These are phyloP conservation scores for Lachnellula arida DNA, from an alignment of 2,329 filamentous ascomycete genomes.

Conservation along the genomic window DNA sequence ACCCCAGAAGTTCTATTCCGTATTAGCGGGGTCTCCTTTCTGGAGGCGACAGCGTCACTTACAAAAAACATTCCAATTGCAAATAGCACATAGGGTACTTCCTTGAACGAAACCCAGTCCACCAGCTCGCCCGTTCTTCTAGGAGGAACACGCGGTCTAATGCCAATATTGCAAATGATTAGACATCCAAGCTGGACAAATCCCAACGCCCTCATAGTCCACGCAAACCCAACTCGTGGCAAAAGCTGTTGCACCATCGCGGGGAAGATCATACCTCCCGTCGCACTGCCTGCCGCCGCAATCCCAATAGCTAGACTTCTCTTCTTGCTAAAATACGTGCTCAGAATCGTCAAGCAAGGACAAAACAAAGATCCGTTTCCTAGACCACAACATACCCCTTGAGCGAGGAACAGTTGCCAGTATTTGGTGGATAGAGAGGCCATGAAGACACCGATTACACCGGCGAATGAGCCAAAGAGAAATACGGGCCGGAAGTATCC, in stretches of 20 bases:
- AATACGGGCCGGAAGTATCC: conserved; percentile 32
- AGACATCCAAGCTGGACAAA: conserved; percentile 40
- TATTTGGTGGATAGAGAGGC: conserved; percentile 37
- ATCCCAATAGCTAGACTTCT: conserved; percentile 36
- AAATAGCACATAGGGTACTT: conserved; percentile 42
- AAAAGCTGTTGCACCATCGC: conserved; percentile 39
- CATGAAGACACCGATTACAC: conserved; percentile 37
- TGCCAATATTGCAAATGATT: conserved; percentile 35
- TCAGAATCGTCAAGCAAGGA: conserved; percentile 35
- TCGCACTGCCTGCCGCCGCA: conserved; percentile 35
- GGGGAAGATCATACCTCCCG: conserved; percentile 42
- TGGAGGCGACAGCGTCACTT: conserved; percentile 11
- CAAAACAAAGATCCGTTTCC: conserved; percentile 40
- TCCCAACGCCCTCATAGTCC: conserved; percentile 43
- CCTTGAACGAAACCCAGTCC: conserved; percentile 41
- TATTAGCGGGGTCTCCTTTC: background rate
- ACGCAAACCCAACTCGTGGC: conserved; percentile 39
- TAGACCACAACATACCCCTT: conserved; percentile 39
- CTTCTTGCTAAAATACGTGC: conserved; percentile 39
- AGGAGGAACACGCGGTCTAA: conserved; percentile 38
- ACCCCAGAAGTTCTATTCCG: conserved; percentile 35
- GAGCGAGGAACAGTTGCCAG: conserved; percentile 41
- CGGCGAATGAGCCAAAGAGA: background rate
- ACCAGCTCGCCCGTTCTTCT: conserved; percentile 39
- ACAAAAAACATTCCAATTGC: conserved; percentile 37